phyloP scores from a whole-genome alignment of 345 rosid species.

The Isatis tinctoria region DNA sequence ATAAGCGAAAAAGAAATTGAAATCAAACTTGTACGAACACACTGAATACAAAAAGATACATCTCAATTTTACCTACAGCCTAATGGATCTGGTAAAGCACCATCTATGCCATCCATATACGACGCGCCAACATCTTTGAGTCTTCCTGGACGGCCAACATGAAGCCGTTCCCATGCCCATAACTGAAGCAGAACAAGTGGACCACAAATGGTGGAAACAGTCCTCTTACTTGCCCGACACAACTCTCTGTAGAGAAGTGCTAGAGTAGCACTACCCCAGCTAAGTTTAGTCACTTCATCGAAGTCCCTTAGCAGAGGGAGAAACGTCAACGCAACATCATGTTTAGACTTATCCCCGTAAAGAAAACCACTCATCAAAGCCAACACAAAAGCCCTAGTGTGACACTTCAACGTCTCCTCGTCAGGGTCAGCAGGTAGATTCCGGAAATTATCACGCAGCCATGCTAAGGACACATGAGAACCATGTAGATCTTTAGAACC shows the following conservation, averaged over 20 bases:
- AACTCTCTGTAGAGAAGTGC: constrained; percentile 38
- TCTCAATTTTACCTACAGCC: constrained; percentile 35
- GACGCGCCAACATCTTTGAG: constrained; percentile 35
- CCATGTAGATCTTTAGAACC: constrained; percentile 36
- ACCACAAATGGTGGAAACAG: constrained; percentile 38
- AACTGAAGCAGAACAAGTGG: constrained; percentile 38
- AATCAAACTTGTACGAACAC: neutral
- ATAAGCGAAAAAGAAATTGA: constrained; percentile 20
- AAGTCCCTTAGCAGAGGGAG: constrained; percentile 33
- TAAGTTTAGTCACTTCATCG: constrained; percentile 31
- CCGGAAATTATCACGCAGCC: constrained; percentile 35
- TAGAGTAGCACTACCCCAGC: constrained; percentile 39
- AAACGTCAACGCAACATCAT: constrained; percentile 38
- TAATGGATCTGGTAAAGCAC: constrained; percentile 38
- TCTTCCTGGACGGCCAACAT: constrained; percentile 41
- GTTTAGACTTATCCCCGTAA: constrained; percentile 37
- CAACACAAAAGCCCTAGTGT: constrained; percentile 34
- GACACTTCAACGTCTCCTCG: constrained; percentile 30
- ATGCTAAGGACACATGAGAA: constrained; percentile 34
- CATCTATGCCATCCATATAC: constrained; percentile 35
- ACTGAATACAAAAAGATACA: neutral
- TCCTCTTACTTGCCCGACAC: constrained; percentile 39
- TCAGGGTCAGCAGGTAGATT: constrained; percentile 31
- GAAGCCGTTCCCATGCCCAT: constrained; percentile 40
- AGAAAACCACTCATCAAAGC: constrained; percentile 41